A percentile compares a stretch with the other conserved stretches of the same genome.
Conservation (phyloP, 2,329 filamentous ascomycete species). For the Calonectria montana region DNA sequence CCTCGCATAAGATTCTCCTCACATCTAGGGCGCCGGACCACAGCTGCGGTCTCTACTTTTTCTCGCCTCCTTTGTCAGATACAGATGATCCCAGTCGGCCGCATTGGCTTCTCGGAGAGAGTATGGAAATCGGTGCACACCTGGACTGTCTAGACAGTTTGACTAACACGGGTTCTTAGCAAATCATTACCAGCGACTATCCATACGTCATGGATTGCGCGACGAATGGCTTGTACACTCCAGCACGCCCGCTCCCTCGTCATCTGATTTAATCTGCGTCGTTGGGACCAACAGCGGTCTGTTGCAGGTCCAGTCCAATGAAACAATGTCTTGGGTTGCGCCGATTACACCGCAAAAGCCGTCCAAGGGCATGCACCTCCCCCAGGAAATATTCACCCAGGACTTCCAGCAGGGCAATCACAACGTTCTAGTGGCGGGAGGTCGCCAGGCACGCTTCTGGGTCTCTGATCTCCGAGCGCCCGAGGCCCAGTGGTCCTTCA, state of each 20-base stretch:
- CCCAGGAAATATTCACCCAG: conserved; percentile 59
- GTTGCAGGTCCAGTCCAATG: conserved; percentile 48
- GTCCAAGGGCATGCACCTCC: conserved; percentile 32
- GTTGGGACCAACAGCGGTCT: conserved; percentile 63
- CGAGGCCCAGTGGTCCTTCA: conserved; percentile 46
- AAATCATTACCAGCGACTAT: conserved; percentile 47
- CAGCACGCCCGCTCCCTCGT: conserved; percentile 55
- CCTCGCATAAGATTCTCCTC: conserved; percentile 55
- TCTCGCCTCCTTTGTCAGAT: conserved; percentile 49
- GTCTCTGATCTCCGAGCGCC: conserved; percentile 58
- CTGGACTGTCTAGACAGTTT: neutral
- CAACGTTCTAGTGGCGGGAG: conserved; percentile 62
- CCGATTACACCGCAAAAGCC: conserved; percentile 45
- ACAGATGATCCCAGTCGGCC: conserved; percentile 42
- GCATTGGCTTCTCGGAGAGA: conserved; percentile 53
- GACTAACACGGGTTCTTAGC: conserved; percentile 34
- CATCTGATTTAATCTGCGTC: conserved; percentile 55
- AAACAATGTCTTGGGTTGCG: conserved; percentile 49
- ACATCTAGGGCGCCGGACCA: conserved; percentile 51
- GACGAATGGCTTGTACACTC: conserved; percentile 51
- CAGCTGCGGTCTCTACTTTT: conserved; percentile 50
- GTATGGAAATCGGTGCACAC: conserved; percentile 35
- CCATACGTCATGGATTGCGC: conserved; percentile 40
- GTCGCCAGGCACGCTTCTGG: conserved; percentile 59
- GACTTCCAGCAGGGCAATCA: conserved; percentile 59